phyloP scores from a whole-genome alignment of 2,329 filamentous ascomycete genomes.

The Acrodontium crateriforme region DNA sequence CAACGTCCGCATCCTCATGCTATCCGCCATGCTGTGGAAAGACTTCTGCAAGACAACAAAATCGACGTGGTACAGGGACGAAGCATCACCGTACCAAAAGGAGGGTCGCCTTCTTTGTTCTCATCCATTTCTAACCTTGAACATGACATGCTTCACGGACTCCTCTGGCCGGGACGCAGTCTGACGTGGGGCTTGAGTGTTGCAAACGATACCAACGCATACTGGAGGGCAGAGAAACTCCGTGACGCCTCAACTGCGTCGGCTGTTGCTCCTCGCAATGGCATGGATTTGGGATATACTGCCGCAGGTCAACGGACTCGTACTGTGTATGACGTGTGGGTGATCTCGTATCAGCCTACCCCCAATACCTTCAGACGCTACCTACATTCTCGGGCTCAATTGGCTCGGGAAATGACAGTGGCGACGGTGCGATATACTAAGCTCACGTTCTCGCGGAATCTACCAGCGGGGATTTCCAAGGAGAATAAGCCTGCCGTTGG shows the following conservation, averaged over 20 bases:
- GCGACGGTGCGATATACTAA: conserved; percentile 5
- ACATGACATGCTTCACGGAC: conserved; percentile 6
- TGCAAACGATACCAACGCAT: conserved; percentile 4
- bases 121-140: conserved; percentile 4
- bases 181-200: conserved; percentile 6
- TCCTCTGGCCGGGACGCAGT: conserved; percentile 7
- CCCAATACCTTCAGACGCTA: conserved; percentile 1
- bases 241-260: conserved; percentile 4
- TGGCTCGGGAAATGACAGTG: conserved; percentile 2
- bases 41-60: conserved; percentile 7
- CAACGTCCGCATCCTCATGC: conserved; percentile 10
- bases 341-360: conserved; percentile 7
- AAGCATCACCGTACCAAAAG: conserved; percentile 5
- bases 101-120: conserved; percentile 1
- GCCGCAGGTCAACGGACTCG: conserved; percentile 2
- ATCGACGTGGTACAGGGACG: conserved; percentile 10
- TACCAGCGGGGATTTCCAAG: background rate
- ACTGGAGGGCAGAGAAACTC: conserved; percentile 7
- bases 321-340: conserved; percentile 6
- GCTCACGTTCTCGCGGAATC: conserved; percentile 7
- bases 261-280: conserved; percentile 2
- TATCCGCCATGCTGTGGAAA: conserved; percentile 6
- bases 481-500: background rate
- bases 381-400: conserved; percentile 1
- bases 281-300: conserved; percentile 7